Conservation (phyloP, 108 stramenopile genomes). For the Mayamaea pseudoterrestris region DNA sequence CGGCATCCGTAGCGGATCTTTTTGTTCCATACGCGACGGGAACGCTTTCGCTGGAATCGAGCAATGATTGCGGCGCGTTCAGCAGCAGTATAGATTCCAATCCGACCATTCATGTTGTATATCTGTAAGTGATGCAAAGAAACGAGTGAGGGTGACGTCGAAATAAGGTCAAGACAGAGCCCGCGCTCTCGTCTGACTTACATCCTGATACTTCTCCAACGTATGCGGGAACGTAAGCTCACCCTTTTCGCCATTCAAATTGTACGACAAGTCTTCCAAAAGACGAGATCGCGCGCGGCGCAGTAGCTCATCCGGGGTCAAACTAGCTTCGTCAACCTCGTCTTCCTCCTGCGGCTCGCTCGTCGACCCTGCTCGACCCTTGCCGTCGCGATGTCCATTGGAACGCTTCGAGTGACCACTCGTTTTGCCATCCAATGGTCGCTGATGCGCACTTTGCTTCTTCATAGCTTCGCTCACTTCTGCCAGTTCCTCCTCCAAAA, state of each 20-base stretch:
- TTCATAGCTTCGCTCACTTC: slow-evolving; percentile 43
- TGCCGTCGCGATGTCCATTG: background rate
- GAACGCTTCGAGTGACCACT: background rate
- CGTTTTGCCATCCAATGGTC: background rate
- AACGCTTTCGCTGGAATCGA: slow-evolving; percentile 78
- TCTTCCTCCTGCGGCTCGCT: slow-evolving; percentile 4
- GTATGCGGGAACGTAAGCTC: slow-evolving; percentile 67
- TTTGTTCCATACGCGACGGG: slow-evolving; percentile 92
- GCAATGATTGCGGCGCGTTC: slow-evolving; percentile 90
- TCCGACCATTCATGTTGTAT: slow-evolving; percentile 92
- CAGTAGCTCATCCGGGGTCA: slow-evolving; percentile 58
- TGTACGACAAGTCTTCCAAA: slow-evolving; percentile 72
- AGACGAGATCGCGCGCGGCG: slow-evolving; percentile 59
- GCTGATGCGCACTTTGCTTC: slow-evolving; percentile 11
- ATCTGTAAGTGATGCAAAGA: slow-evolving; percentile 34
- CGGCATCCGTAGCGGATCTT: slow-evolving; percentile 96
- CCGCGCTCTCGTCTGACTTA: slow-evolving; percentile 18
- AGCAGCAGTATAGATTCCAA: slow-evolving; percentile 92
- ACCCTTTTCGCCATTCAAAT: slow-evolving; percentile 51
- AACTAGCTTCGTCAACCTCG: slow-evolving; percentile 38
- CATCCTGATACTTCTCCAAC: slow-evolving; percentile 77
- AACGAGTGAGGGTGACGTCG: background rate
- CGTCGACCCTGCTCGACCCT: slow-evolving; percentile 6
- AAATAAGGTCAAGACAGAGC: background rate
- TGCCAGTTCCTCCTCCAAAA: slow-evolving; percentile 76